Evolutionary conservation across 805 yeast species (phyloP), one percentile per base, ranked within the genome.

Genomic region (Candida tammaniensis): DNA sequence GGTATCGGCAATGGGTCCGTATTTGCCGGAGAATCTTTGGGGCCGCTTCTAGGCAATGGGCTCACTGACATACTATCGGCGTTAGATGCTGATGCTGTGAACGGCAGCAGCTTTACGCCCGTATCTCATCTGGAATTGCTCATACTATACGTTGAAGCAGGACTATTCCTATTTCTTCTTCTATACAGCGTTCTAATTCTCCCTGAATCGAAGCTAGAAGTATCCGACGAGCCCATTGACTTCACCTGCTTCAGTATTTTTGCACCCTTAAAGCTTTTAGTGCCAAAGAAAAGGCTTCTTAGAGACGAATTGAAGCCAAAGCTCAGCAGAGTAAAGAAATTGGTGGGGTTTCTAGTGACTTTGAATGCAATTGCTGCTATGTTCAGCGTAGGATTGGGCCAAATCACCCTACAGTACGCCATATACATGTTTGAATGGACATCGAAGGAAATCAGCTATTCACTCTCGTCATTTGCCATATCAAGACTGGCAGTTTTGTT

Each of bases 1-100:
- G 84, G 88, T 10, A 55, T 75, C 25, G 60, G 75, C 17, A 64
- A 70, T 51, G 85, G 89, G 8, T 56, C 74, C n/a, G 54, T 82
- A 27, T 80, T 75, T 46, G 64, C 71, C 4, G 83, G 88, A 0
- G 51, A 77, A 45, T 80, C 81, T 1, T 13, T 71, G 8, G 91
- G 91, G 1, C 93, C 94, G 0, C 40, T 78, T 24, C 33, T 72
- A 1, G 78, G 83, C 2, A 73, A 78, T 18, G 17, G 17, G n/a
- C n/a, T n/a, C n/a, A n/a, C n/a, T n/a, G n/a, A n/a, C n/a, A n/a
- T n/a, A n/a, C n/a, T n/a, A n/a, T n/a, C n/a, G n/a, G n/a, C n/a
- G n/a, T n/a, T n/a, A n/a, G n/a, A n/a, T n/a, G n/a, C n/a, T n/a
- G n/a, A n/a, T n/a, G n/a, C n/a, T n/a, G n/a, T n/a, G n/a, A n/a